These are phyloP conservation scores for Lipomyces mesembrius DNA, from an alignment of 805 yeast genomes.

Conservation along the genomic window DNA sequence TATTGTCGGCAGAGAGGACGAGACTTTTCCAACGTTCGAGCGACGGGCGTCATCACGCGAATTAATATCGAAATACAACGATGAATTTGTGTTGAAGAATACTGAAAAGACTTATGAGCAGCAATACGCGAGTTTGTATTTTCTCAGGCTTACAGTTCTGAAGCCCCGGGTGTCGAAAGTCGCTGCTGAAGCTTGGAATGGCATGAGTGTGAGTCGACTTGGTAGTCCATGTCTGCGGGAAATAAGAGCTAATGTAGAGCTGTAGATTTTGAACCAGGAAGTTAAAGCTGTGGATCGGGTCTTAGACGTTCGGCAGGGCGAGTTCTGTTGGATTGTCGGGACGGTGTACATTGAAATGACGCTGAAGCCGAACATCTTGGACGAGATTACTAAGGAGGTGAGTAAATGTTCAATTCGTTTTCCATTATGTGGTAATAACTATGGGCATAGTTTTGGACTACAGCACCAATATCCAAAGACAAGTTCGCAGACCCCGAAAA, in stretches of 20 bases:
- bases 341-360: slow-evolving; percentile 83
- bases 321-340: slow-evolving; percentile 82
- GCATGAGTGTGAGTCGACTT: slow-evolving; percentile 48
- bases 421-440: background rate
- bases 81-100: slow-evolving; percentile 11
- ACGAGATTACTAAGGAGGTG: slow-evolving; percentile 66
- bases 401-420: background rate
- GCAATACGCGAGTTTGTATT: slow-evolving; percentile 65
- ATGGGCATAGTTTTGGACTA: slow-evolving; percentile 46
- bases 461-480: slow-evolving; percentile 47
- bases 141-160: slow-evolving; percentile 55
- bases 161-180: slow-evolving; percentile 54
- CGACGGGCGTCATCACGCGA: slow-evolving; percentile 4
- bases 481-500: slow-evolving; percentile 59
- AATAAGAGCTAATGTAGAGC: slow-evolving; percentile 38
- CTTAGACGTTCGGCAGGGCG: slow-evolving; percentile 64
- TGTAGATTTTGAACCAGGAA: slow-evolving; percentile 48
- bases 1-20: slow-evolving; percentile 6
- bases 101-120: slow-evolving; percentile 51
- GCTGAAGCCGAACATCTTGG: slow-evolving; percentile 80
- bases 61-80: slow-evolving; percentile 20
- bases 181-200: slow-evolving; percentile 62
- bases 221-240: no score
- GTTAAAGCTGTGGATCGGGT: slow-evolving; percentile 55
- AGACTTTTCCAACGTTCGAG: slow-evolving; percentile 5